Percentiles rank a stretch among this genome's conserved stretches.
Evolutionary conservation across 208 protist species (phyloP).

Genomic region (Acanthamoeba sp.): DNA sequence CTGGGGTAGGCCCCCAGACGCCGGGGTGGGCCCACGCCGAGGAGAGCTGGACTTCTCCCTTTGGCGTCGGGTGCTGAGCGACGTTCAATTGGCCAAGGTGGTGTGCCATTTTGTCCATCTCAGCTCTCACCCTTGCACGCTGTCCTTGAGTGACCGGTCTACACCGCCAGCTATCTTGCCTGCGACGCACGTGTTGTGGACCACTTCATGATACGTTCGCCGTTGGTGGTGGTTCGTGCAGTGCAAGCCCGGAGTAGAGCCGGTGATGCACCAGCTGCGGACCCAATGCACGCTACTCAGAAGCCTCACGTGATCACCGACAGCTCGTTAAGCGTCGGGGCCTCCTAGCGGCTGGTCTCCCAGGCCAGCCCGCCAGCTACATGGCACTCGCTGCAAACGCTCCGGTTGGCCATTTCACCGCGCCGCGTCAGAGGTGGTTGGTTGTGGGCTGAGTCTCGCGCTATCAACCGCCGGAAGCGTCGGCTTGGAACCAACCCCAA

Average conservation of each 20-base stretch:
- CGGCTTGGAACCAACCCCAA: neutral
- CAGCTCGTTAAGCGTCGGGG: neutral
- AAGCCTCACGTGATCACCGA: neutral
- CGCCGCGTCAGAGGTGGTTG: no score
- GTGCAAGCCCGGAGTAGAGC: neutral
- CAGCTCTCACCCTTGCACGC: neutral
- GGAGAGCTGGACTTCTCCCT: neutral
- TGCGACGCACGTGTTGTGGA: no score
- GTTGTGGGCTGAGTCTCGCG: no score
- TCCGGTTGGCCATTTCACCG: neutral
- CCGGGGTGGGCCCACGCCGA: neutral
- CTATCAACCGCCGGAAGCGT: neutral
- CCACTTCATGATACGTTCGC: no score
- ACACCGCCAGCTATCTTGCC: neutral
- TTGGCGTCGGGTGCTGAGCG: neutral
- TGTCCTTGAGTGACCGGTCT: neutral
- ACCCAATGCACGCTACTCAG: neutral
- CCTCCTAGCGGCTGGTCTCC: neutral
- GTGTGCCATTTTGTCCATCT: neutral
- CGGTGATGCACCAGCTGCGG: neutral
- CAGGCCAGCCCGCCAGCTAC: neutral
- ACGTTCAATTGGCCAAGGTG: neutral
- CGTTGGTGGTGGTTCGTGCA: no score
- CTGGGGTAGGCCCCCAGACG: neutral
- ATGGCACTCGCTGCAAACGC: neutral